Conservation (phyloP, 2,329 filamentous ascomycete species). For the Calonectria hongkongensis region DNA sequence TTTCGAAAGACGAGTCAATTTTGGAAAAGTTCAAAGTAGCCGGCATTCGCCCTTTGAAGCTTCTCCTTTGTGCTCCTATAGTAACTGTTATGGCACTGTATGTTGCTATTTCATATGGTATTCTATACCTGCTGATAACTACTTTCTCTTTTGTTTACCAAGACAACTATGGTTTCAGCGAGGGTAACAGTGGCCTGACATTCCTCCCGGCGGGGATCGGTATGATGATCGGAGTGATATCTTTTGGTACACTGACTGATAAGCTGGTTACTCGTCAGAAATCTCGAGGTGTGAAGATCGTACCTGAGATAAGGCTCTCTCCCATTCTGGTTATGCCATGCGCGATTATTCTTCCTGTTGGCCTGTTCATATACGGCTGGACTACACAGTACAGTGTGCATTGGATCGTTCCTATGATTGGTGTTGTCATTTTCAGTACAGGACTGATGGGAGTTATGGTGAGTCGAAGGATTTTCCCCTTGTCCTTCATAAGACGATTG, state of each 20-base stretch:
- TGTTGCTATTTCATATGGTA: not conserved
- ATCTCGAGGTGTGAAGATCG: not conserved
- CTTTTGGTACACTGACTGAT: not conserved
- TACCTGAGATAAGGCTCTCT: not conserved
- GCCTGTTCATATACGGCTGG: not conserved
- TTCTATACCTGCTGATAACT: not conserved
- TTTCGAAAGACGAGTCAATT: conserved; percentile 40
- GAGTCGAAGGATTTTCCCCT: not conserved
- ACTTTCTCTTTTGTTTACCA: conserved; percentile 3
- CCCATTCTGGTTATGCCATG: not conserved
- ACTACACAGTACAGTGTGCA: not conserved
- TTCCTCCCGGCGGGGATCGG: not conserved
- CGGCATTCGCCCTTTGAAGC: not conserved
- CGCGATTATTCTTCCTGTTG: not conserved
- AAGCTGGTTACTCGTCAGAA: not conserved
- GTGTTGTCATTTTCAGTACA: not conserved
- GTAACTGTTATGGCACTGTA: not conserved
- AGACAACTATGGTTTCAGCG: not conserved
- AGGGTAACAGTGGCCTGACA: not conserved
- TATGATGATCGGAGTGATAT: not conserved
- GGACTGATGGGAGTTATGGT: not conserved
- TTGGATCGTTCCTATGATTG: not conserved
- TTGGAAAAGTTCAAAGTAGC: not conserved
- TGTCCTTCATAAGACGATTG: not conserved
- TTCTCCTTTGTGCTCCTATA: not conserved